These are phyloP conservation scores for Neurospora sp. DNA, from an alignment of 495 filamentous ascomycete genomes.

Conservation along the genomic window DNA sequence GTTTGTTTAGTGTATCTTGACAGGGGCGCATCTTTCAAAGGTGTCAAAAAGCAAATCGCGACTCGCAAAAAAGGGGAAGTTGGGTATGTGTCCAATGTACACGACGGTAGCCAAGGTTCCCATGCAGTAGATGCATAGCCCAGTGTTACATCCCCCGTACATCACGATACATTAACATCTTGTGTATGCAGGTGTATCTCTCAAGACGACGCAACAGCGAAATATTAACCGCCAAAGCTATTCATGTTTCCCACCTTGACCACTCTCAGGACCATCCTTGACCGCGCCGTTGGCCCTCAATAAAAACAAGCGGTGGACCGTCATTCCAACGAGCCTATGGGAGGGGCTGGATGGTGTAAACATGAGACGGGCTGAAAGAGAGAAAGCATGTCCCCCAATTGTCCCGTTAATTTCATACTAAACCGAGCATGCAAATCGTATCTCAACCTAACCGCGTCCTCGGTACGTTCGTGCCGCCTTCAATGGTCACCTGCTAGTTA, in stretches of 20 bases:
- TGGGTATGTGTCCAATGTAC: neutral
- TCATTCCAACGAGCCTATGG: neutral
- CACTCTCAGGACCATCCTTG: neutral
- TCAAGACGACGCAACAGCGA: neutral
- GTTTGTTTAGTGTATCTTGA: neutral
- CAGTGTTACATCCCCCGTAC: neutral
- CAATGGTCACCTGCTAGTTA: neutral
- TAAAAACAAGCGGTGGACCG: neutral
- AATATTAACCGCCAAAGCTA: neutral
- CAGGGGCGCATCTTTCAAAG: neutral
- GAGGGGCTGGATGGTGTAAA: neutral
- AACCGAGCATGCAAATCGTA: neutral
- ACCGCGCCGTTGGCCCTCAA: neutral
- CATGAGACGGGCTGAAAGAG: neutral
- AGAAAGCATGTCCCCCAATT: neutral
- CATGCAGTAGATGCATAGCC: neutral
- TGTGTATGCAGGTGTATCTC: neutral
- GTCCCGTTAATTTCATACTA: neutral
- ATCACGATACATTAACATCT: neutral
- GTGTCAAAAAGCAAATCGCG: neutral
- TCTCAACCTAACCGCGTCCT: neutral
- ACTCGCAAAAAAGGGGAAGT: neutral
- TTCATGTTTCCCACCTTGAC: neutral
- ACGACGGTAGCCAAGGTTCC: neutral
- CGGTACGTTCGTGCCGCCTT: neutral